Evolutionary conservation across 139 green algal species (phyloP).

Genomic region (Tetraselmis striata): DNA sequence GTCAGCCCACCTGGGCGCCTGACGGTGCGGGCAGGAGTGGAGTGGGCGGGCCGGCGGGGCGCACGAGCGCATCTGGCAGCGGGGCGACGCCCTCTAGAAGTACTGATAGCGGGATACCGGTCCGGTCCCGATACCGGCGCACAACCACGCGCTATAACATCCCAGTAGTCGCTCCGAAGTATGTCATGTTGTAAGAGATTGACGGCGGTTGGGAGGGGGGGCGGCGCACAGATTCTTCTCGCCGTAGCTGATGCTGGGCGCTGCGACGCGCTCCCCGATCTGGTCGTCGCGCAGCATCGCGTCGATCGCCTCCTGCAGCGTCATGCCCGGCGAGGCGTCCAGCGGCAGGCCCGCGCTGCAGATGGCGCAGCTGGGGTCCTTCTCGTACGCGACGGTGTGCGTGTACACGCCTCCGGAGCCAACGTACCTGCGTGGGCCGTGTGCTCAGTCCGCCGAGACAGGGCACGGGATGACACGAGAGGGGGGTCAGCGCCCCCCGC

Average conservation of each 20-base stretch:
- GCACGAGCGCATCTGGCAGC: no score
- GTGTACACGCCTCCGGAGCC: constrained; percentile 91
- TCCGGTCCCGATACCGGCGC: no score
- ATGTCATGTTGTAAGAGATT: no score
- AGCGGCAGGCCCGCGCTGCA: constrained; percentile 82
- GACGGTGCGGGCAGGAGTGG: no score
- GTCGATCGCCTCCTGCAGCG: constrained; percentile 79
- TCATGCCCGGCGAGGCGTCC: constrained; percentile 36
- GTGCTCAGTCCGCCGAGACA: not conserved
- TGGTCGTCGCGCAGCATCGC: constrained; percentile 44
- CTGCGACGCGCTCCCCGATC: constrained; percentile 51
- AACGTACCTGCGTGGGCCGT: constrained; percentile 78
- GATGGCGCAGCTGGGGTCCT: constrained; percentile 73
- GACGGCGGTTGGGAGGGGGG: no score
- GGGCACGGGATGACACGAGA: not conserved
- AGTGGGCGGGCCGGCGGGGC: no score
- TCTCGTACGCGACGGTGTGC: constrained; percentile 86
- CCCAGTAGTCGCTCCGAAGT: no score
- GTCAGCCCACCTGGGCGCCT: no score
- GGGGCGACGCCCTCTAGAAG: no score
- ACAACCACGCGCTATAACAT: no score
- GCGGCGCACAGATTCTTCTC: constrained; percentile 50
- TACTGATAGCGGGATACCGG: no score
- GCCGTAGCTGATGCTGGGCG: constrained; percentile 72
- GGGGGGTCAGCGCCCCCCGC: no score